Base-by-base conservation (phyloP, 495 filamentous ascomycete genomes). In the Xylaria longipes region DNA sequence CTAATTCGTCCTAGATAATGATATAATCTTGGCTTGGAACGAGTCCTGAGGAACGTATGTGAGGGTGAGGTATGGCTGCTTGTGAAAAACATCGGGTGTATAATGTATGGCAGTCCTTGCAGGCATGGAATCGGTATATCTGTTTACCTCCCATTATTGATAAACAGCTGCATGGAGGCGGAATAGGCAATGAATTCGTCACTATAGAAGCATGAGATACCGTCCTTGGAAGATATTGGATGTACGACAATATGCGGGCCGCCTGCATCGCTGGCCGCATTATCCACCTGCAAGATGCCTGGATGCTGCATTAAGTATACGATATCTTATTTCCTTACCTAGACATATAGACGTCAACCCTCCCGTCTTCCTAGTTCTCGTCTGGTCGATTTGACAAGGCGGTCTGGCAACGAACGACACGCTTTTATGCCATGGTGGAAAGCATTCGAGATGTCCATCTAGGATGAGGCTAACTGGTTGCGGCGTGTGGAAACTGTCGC, bases 251-350 rank as follows among this genome's bases (percentile, higher is more conserved):
- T 37, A 37, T 56, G 35, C 46, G 27, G 65, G 48, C 45, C n/a
- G 64, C 48, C 11, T 66, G 48, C 65, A 54, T 67, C n/a, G 64
- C 46, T 66, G 64, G 39, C 64, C 46, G 64, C 64, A 50, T 66
- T 66, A 20, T 54, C 39, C 65, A 54, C 33, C 65, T 67, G 65
- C 48, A 67, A 67, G 65, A 67, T 67, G 48, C 20, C 35, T 50
- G 48, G 35, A 22, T 52, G 46, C 64, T 46, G 45, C 43, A 48
- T 58, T n/a, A n/a, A 63, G 41, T 37, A 54, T 67, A 67, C 48
- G 65, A 43, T 67, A 56, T 67, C 35, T 56, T 56, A 67, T 56
- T 27, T 27, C 20, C 46, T 20, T 56, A 56, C 35, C 17, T 54
- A 35, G 22, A 39, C n/a, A 12, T n/a, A n/a, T 11, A 60, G 31